These are phyloP conservation scores for Lithospermum erythrorhizon DNA, from an alignment of 257 asterid species.

Conservation along the genomic window DNA sequence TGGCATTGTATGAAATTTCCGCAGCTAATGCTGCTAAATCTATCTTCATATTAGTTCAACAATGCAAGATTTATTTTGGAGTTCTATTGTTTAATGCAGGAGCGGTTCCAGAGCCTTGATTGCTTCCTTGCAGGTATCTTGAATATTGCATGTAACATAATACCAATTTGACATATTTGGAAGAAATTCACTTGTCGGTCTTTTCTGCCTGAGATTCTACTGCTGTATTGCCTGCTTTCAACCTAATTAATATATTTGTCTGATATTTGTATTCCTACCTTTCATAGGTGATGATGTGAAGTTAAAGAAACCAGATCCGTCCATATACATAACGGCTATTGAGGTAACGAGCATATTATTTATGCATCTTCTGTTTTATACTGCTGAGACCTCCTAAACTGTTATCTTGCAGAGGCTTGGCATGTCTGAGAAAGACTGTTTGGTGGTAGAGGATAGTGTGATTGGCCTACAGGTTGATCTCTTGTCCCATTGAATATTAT, in stretches of 20 bases:
- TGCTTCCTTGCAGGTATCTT: constrained; percentile 94
- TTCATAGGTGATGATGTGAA: constrained; percentile 83
- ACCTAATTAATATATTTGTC: neutral
- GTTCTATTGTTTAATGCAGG: constrained; percentile 32
- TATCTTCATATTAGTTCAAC: neutral
- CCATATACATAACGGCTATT: constrained; percentile 71
- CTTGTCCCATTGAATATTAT: neutral
- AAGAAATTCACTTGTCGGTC: neutral
- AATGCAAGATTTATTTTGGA: constrained; percentile 5
- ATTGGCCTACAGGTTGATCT: constrained; percentile 80
- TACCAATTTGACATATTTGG: neutral
- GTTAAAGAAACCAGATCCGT: constrained; percentile 88
- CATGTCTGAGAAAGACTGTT: constrained; percentile 52
- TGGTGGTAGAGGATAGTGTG: constrained; percentile 95
- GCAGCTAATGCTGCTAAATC: constrained; percentile 3
- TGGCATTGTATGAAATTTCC: constrained; percentile 47
- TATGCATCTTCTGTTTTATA: neutral
- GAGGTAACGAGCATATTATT: constrained; percentile 33
- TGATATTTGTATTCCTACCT: constrained; percentile 5
- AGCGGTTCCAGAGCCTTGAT: constrained; percentile 83
- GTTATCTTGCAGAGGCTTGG: constrained; percentile 49
- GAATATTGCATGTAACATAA: neutral
- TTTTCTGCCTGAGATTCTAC: neutral
- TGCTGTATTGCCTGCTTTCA: neutral
- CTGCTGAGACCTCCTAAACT: constrained; percentile 7